Evolutionary conservation across 2,329 filamentous ascomycete genomes (phyloP).

Genomic region (Arthrobotrys conoides): DNA sequence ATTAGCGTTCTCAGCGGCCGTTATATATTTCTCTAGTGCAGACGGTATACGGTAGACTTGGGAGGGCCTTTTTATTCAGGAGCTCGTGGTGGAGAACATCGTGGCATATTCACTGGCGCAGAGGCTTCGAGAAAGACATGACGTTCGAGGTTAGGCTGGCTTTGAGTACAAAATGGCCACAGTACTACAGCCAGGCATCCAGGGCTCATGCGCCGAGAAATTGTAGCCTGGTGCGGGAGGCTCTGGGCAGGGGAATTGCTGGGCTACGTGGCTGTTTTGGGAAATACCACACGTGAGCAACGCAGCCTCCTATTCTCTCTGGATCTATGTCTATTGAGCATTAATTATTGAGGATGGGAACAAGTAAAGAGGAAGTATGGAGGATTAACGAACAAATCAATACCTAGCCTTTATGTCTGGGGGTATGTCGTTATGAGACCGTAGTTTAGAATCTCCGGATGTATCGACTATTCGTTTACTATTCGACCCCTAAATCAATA

Average conservation of each 20-base stretch:
- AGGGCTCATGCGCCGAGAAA: conserved; percentile 32
- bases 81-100: conserved; percentile 37
- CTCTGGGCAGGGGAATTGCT: conserved; percentile 17
- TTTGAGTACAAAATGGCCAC: conserved; percentile 44
- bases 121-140: conserved; percentile 44
- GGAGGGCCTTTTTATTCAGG: conserved; percentile 16
- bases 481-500: no score
- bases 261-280: conserved; percentile 6
- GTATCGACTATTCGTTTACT: no score
- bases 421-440: no score
- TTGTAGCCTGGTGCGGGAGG: conserved; percentile 29
- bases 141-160: conserved; percentile 26
- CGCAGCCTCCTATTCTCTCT: background rate
- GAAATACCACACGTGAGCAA: conserved; percentile 30
- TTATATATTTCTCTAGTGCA: conserved; percentile 5
- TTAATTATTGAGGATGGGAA: background rate
- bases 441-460: no score
- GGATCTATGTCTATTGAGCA: background rate
- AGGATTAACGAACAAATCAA: no score
- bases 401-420: no score
- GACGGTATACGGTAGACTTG: background rate
- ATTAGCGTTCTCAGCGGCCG: background rate
- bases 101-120: conserved; percentile 39
- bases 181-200: conserved; percentile 34
- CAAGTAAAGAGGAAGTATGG: no score